Base-by-base conservation (phyloP, 2,329 filamentous ascomycete species). In the Pleoardoris graminearum region DNA sequence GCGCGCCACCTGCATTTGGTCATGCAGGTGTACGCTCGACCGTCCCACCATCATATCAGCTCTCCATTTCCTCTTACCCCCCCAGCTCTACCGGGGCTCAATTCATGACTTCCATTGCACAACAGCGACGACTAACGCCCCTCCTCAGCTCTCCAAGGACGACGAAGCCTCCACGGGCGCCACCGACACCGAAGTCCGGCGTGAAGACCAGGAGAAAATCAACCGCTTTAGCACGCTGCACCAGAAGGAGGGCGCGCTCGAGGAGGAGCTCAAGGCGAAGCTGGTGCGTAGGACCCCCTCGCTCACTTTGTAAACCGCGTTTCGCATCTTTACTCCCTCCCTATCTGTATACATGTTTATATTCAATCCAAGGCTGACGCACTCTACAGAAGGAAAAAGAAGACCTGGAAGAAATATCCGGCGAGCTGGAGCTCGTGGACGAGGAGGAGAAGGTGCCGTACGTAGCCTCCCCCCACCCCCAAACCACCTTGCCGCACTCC, bases 191-290 rank as follows among this genome's bases (percentile, higher is more conserved):
- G 90, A 97, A 75, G 94, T 99, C 53, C 89, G 94, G 55, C 89
- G 92, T 68, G 92, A 97, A 74, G 94, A 99, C 73, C 94, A 99
- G 76, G 92, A 97, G 78, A 96, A 94, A 78, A 99, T 99, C 84
- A 99, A 99, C 78, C 88, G 86, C 60, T 99, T 99, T 81, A 97
- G 92, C 75, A 87, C 91, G 38, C 80, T 99, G 58, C 94, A 99
- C 74, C 91, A 95, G 72, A 88, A 90, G 46, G 89, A 96, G 72
- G 81, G 88, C 29, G 75, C 81, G 3, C 74, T 97, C 3, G 87
- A 95, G 70, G 91, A 95, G 42, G 86, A 94, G 64, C 77, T 97
- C 60, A 88, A 88, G 69, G 73, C 76, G 5, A 97, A 96, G 73
- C 85, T 85, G 73, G 93, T 92, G 73, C 55, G 85, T 75, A n/a